These are phyloP conservation scores for Cystobasidium tubakii DNA, from an alignment of 768 basidiomycete species.

Conservation along the genomic window DNA sequence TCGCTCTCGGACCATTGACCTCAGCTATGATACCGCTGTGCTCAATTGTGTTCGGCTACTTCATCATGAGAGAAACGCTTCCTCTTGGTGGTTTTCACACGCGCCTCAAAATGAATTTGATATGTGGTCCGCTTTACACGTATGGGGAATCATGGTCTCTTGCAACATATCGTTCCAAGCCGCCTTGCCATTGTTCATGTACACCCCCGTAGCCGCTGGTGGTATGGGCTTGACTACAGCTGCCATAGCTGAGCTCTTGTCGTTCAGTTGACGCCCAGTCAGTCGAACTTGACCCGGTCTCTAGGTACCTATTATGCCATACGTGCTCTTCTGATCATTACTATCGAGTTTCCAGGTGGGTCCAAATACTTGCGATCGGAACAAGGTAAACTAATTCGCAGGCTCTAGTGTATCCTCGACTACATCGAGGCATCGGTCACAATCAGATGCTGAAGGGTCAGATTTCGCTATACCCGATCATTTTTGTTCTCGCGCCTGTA, in stretches of 20 bases:
- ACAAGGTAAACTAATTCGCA: not conserved
- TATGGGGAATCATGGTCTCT: not conserved
- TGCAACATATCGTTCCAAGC: constrained; percentile 8
- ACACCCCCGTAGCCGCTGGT: not conserved
- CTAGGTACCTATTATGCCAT: constrained; percentile 12
- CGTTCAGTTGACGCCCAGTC: not conserved
- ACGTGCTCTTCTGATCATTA: constrained; percentile 10
- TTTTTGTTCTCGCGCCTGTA: not conserved
- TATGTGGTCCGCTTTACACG: constrained; percentile 23
- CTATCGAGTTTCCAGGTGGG: constrained; percentile 12
- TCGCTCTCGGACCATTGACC: not conserved
- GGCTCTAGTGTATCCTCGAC: constrained; percentile 13
- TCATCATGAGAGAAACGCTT: constrained; percentile 14
- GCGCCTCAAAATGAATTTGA: not conserved
- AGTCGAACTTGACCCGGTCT: too few species aligned
- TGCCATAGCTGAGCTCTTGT: constrained; percentile 9
- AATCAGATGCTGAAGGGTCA: constrained; percentile 6
- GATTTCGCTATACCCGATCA: constrained; percentile 18
- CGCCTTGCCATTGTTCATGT: constrained; percentile 21
- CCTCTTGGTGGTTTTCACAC: not conserved
- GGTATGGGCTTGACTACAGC: constrained; percentile 10
- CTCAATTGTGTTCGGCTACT: constrained; percentile 7
- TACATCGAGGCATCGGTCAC: constrained; percentile 23
- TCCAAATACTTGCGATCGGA: not conserved
- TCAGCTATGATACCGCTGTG: not conserved